A percentile compares a stretch with the other conserved stretches of the same genome.
Evolutionary conservation across 164 flowering plant genomes (phyloP).

Genomic region (Hamamelis virginiana): DNA sequence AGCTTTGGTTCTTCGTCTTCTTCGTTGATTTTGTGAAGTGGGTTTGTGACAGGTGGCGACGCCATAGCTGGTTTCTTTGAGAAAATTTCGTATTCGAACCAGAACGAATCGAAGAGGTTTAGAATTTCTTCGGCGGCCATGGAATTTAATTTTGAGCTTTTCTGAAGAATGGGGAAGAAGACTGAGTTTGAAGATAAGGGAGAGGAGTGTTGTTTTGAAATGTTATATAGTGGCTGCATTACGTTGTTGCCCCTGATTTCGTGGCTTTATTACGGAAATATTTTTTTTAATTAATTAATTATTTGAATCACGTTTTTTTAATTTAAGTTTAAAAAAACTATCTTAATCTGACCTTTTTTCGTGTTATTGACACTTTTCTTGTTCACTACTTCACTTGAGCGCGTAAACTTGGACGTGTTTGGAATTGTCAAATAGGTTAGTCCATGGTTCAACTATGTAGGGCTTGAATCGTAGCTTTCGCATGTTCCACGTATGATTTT

Average conservation of each 20-base stretch:
- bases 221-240: neutral
- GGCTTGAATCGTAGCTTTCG: too few relatives aligned
- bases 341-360: too few relatives aligned
- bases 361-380: too few relatives aligned
- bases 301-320: neutral
- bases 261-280: slow-evolving; percentile 1
- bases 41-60: neutral
- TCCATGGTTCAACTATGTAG: too few relatives aligned
- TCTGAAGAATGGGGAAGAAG: neutral
- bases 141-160: neutral
- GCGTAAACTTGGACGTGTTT: too few relatives aligned
- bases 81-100: slow-evolving; percentile 20
- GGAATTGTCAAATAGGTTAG: too few relatives aligned
- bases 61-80: neutral
- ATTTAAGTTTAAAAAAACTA: neutral
- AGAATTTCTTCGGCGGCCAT: slow-evolving; percentile 25
- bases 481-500: too few relatives aligned
- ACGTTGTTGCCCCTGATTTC: slow-evolving; percentile 6
- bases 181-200: neutral
- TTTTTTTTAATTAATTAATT: neutral
- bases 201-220: neutral
- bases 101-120: slow-evolving; percentile 24
- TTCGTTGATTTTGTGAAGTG: neutral
- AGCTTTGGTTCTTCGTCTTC: neutral
- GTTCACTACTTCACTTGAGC: too few relatives aligned